These are phyloP conservation scores for Metrosideros polymorpha DNA, from an alignment of 441 rosid species.

Conservation along the genomic window DNA sequence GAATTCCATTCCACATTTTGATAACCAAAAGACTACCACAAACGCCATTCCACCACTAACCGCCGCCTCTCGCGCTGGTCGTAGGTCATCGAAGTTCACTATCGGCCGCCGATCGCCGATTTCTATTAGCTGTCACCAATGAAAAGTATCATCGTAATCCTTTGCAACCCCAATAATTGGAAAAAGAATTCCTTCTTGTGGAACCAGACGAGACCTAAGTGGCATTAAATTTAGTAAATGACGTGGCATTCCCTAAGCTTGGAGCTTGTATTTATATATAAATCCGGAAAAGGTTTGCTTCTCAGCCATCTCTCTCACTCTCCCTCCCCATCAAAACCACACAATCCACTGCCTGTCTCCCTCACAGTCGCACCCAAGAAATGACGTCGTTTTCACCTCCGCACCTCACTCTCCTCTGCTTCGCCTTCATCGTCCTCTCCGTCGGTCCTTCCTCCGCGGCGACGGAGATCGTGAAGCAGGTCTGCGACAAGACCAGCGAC, in stretches of 20 bases:
- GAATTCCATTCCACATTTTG: background rate
- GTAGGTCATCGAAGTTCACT: background rate
- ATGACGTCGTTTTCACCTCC: background rate
- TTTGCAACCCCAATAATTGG: background rate
- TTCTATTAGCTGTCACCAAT: background rate
- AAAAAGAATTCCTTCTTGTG: background rate
- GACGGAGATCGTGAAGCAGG: conserved; percentile 2
- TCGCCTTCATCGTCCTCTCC: background rate
- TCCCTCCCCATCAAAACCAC: background rate
- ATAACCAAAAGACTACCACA: background rate
- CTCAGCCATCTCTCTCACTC: background rate
- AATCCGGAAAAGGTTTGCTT: background rate
- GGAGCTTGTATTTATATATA: background rate
- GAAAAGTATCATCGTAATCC: background rate
- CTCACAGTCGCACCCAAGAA: background rate
- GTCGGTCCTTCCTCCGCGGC: background rate
- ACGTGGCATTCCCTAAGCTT: background rate
- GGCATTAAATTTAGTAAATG: background rate
- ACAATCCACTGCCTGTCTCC: background rate
- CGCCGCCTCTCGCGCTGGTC: background rate
- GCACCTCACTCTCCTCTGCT: background rate
- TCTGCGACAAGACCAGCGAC: conserved; percentile 13
- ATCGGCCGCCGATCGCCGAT: background rate
- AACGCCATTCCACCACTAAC: background rate
- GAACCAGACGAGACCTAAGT: background rate